Percentiles rank a stretch among this genome's conserved stretches.
Conservation (phyloP, 441 rosid genomes). For the Sinapis alba region DNA sequence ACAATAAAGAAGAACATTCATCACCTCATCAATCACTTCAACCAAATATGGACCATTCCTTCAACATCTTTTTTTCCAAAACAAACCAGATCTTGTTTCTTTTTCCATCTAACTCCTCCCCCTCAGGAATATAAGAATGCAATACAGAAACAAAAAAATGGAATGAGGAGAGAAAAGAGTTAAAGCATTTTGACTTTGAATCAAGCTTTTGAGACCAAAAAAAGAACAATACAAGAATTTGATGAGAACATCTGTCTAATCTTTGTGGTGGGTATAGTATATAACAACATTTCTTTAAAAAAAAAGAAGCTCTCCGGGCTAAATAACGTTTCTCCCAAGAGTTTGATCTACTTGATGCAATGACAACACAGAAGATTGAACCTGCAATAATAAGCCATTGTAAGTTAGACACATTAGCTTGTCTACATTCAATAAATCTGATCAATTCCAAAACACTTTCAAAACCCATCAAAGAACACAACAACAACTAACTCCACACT, state of each 20-base stretch:
- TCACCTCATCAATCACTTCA: conserved; percentile 30
- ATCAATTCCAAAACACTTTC: conserved; percentile 5
- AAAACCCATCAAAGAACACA: conserved; percentile 9
- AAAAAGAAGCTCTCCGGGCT: conserved; percentile 1
- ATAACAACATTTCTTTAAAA: conserved; percentile 28
- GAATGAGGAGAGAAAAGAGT: conserved; percentile 21
- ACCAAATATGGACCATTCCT: conserved; percentile 24
- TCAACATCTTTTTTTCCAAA: conserved; percentile 21
- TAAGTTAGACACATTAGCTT: conserved; percentile 3
- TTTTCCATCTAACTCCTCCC: conserved; percentile 10
- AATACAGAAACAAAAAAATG: conserved; percentile 26
- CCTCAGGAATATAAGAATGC: conserved; percentile 8
- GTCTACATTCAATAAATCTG: conserved; percentile 3
- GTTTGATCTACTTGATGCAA: conserved; percentile 33
- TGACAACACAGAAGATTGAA: conserved; percentile 5
- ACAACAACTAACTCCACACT: neutral
- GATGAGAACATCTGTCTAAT: conserved; percentile 28
- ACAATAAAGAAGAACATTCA: conserved; percentile 12
- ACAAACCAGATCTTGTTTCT: conserved; percentile 16
- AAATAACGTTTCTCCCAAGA: conserved; percentile 30
- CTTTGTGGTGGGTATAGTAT: conserved; percentile 21
- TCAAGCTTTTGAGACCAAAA: conserved; percentile 30
- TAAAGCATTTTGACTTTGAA: conserved; percentile 19
- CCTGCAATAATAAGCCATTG: conserved; percentile 16
- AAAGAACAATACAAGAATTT: conserved; percentile 35